Evolutionary conservation across 306 rosid genomes (phyloP).

Genomic region (Cicer arietinum): DNA sequence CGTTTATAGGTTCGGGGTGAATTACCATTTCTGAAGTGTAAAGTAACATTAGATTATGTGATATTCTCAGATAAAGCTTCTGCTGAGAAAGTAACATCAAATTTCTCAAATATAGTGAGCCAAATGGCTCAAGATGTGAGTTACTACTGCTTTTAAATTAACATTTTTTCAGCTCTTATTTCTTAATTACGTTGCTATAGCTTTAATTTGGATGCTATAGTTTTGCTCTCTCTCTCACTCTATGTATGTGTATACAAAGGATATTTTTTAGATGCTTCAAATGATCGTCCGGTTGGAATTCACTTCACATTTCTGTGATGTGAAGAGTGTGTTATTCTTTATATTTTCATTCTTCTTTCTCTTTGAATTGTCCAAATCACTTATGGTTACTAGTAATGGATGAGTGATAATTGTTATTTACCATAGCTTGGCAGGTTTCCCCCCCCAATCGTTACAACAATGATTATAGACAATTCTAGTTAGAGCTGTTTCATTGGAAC

Average conservation of each 20-base stretch:
- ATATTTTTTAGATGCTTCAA: not conserved
- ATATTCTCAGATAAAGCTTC: slow-evolving; percentile 64
- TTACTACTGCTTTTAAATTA: slow-evolving; percentile 30
- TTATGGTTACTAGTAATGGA: not conserved
- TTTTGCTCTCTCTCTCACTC: not conserved
- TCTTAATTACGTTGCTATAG: not conserved
- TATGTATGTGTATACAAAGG: not conserved
- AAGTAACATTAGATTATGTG: slow-evolving; percentile 80
- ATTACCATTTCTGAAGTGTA: slow-evolving; percentile 87
- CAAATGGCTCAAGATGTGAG: slow-evolving; percentile 99
- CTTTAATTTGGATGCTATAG: not conserved
- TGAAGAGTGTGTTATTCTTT: not conserved
- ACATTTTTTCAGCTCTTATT: not conserved
- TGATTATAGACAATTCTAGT: no score
- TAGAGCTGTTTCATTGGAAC: not conserved
- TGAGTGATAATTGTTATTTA: not conserved
- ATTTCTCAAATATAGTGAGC: slow-evolving; percentile 80
- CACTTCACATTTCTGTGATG: not conserved
- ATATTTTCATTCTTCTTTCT: not conserved
- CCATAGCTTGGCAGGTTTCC: slow-evolving; percentile 11
- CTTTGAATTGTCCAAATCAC: slow-evolving; percentile 1
- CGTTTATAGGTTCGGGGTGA: slow-evolving; percentile 83
- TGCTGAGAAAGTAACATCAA: slow-evolving; percentile 66
- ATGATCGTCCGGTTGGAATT: not conserved
- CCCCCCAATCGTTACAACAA: not conserved